Evolutionary conservation across 345 rosid genomes (phyloP), one percentile per base, ranked within the genome.

Genomic region (Rhodamnia argentea): DNA sequence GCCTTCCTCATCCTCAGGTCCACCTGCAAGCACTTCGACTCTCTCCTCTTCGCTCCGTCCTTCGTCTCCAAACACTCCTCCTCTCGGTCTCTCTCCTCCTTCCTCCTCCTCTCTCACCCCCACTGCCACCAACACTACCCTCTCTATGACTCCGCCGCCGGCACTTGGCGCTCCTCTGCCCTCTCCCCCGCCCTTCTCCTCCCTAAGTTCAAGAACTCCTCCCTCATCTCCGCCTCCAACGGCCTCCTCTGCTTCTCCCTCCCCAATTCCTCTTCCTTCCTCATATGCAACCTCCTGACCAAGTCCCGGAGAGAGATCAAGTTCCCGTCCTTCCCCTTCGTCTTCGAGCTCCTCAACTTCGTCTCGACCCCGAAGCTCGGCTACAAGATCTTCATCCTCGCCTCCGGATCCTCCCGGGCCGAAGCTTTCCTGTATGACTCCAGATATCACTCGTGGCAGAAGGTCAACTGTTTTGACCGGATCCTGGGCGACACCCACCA

Each of bases 41-140:
- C 96, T 83, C 95, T 94, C 24, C 27, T 91, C 0, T 91, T 86
- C 84, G 91, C 95, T 29, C 94, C 94, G 57, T 74, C 89, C 57
- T 94, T 94, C 89, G 87, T 92, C 52, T 94, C 98, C 86, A 93
- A 87, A 62, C 91, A 40, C 24, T 88, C 95, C 87, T 89, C 88
- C 84, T 85, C 88, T 7, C 86, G 89, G 44, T 86, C 91, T 53
- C 86, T 92, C 83, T 90, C 98, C 87, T 92, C 96, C 1, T 95
- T 94, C 76, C 93, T 97, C 82, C 88, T 96, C 87, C 94, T 96
- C 82, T 96, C 96, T 64, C 98, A 95, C 82, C 96, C 98, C 83
- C 95, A 94, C 81, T 91, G 92, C 37, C 42, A 86, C 18, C 85
- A 89, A 23, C 88, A 88, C 5, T 93, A 91, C 86, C 93, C 94